Evolutionary conservation across 2,329 filamentous ascomycete genomes (phyloP).

Genomic region (Phoma sp.): DNA sequence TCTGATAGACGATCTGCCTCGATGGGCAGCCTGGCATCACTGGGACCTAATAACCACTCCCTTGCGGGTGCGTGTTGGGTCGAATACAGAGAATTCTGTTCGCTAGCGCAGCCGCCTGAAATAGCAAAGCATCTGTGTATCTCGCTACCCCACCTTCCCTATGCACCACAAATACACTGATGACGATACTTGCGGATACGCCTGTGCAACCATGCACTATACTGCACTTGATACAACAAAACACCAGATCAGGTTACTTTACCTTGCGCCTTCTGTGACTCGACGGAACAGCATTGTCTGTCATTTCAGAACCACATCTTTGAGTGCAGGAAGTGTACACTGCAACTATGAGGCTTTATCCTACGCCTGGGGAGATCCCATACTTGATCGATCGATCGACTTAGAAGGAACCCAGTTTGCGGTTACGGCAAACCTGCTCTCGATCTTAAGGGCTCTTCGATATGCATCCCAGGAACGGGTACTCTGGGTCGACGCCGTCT

Average conservation of each 20-base stretch:
- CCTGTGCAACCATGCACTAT: conserved; percentile 10
- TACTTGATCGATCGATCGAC: not conserved
- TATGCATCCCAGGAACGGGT: conserved; percentile 1
- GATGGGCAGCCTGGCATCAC: too few species aligned
- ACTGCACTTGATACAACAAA: conserved; percentile 2
- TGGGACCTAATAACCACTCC: too few species aligned
- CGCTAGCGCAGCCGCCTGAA: too few species aligned
- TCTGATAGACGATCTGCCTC: too few species aligned
- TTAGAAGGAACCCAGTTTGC: not conserved
- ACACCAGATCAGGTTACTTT: conserved; percentile 7
- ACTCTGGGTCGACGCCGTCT: conserved; percentile 22
- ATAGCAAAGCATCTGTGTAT: not conserved
- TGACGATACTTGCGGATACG: not conserved
- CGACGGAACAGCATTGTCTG: not conserved
- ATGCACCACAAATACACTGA: not conserved
- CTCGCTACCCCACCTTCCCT: not conserved
- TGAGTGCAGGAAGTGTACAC: not conserved
- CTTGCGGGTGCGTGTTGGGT: too few species aligned
- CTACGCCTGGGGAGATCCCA: conserved; percentile 7
- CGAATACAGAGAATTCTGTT: too few species aligned
- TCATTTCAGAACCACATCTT: conserved; percentile 1
- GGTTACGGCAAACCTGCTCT: conserved; percentile 11
- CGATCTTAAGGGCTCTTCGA: conserved; percentile 12
- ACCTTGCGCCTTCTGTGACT: not conserved
- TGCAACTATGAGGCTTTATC: conserved; percentile 4